Evolutionary conservation across 1,139 yeast species (phyloP).

Genomic region (Wickerhamiella pararugosa): DNA sequence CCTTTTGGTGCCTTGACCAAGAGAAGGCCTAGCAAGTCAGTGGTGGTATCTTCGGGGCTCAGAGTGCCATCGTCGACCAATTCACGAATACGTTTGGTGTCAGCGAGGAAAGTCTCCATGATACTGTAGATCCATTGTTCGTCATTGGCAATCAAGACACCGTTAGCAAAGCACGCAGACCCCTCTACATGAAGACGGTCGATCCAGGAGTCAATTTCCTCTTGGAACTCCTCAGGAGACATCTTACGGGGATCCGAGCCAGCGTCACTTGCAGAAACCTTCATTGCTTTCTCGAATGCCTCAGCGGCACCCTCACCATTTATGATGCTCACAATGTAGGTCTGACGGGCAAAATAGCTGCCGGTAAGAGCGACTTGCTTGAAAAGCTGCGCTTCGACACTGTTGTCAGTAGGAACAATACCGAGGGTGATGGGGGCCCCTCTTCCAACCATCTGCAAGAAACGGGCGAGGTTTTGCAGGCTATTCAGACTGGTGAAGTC

Average conservation of each 20-base stretch:
- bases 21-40: constrained; percentile 14
- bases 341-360: constrained; percentile 24
- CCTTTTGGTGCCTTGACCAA: constrained; percentile 9
- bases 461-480: constrained; percentile 32
- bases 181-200: constrained; percentile 14
- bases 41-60: constrained; percentile 11
- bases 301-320: constrained; percentile 14
- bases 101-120: constrained; percentile 22
- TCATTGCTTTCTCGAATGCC: constrained; percentile 13
- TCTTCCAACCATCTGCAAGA: constrained; percentile 33
- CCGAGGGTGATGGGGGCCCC: constrained; percentile 75
- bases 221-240: not conserved
- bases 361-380: constrained; percentile 25
- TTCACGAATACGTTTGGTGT: constrained; percentile 18
- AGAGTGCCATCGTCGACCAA: constrained; percentile 16
- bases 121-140: constrained; percentile 29
- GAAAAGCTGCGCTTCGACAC: constrained; percentile 11
- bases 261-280: constrained; percentile 5
- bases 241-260: not conserved
- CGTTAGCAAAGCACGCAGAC: constrained; percentile 56
- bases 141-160: constrained; percentile 28
- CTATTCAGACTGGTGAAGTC: constrained; percentile 40
- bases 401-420: constrained; percentile 41
- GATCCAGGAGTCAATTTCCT: constrained; percentile 8
- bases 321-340: constrained; percentile 19